Conservation (phyloP, 1,139 yeast genomes). For the Diutina catenulata region DNA sequence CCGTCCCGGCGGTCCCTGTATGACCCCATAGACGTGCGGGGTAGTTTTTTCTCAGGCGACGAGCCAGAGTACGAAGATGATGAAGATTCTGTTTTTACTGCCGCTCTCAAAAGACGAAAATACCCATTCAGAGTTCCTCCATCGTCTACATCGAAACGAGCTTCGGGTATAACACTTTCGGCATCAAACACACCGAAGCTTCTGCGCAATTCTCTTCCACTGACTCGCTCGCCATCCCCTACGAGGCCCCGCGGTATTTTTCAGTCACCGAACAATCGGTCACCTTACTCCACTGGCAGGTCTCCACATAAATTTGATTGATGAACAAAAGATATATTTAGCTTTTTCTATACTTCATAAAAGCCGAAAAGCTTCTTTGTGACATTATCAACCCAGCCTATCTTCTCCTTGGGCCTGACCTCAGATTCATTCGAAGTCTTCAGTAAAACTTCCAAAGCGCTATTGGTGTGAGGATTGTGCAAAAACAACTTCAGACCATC, state of each 20-base stretch:
- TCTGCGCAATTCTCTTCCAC: not conserved
- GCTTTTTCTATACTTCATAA: constrained; percentile 22
- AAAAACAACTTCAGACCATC: constrained; percentile 31
- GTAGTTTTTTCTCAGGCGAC: not conserved
- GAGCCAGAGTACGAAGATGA: not conserved
- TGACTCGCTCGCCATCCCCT: no score
- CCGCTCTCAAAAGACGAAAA: constrained; percentile 1
- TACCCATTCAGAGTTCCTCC: not conserved
- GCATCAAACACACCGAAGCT: constrained; percentile 1
- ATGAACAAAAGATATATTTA: no score
- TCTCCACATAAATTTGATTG: no score
- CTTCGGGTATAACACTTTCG: no score
- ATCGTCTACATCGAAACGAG: not conserved
- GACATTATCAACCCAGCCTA: constrained; percentile 24
- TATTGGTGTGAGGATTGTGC: constrained; percentile 14
- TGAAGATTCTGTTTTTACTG: not conserved
- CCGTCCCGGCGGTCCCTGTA: not conserved
- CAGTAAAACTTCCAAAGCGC: constrained; percentile 10
- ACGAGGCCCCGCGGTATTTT: no score
- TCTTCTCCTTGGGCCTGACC: constrained; percentile 20
- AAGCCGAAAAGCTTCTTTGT: constrained; percentile 33
- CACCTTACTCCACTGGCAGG: no score
- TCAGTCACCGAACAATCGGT: no score
- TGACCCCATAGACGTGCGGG: not conserved
- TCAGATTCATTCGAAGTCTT: no score